A percentile compares a stretch with the other conserved stretches of the same genome.
These are phyloP conservation scores for Suhomyces bokatorum DNA, from an alignment of 1,139 yeast genomes.

Conservation along the genomic window DNA sequence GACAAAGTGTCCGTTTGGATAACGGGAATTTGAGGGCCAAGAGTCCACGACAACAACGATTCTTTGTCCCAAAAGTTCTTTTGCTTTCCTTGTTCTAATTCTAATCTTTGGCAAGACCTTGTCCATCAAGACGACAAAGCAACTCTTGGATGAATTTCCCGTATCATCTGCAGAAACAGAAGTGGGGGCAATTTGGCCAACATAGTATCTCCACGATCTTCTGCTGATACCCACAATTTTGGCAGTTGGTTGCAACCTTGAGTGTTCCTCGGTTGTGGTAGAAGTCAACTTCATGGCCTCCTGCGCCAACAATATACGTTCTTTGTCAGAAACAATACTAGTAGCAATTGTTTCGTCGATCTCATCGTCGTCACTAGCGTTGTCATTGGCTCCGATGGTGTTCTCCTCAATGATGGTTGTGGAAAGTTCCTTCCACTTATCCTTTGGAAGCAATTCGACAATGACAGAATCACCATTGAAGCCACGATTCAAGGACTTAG, in stretches of 20 bases:
- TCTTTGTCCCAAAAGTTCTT: slow-evolving; percentile 79
- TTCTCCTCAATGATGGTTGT: slow-evolving; percentile 77
- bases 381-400: slow-evolving; percentile 58
- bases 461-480: slow-evolving; percentile 91
- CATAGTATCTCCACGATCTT: slow-evolving; percentile 95
- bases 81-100: slow-evolving; percentile 84
- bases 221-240: slow-evolving; percentile 83
- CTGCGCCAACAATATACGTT: slow-evolving; percentile 70
- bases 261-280: slow-evolving; percentile 32
- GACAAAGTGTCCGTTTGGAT: slow-evolving; percentile 94
- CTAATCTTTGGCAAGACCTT: slow-evolving; percentile 82
- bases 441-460: slow-evolving; percentile 83
- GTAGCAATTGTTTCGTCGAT: slow-evolving; percentile 37
- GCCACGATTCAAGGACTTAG: slow-evolving; percentile 83
- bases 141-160: slow-evolving; percentile 67
- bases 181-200: slow-evolving; percentile 87
- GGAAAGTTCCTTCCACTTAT: slow-evolving; percentile 87
- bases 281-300: slow-evolving; percentile 67
- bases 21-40: slow-evolving; percentile 83
- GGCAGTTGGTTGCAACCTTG: slow-evolving; percentile 82
- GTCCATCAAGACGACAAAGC: slow-evolving; percentile 88
- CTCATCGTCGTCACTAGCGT: slow-evolving; percentile 55
- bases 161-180: slow-evolving; percentile 60
- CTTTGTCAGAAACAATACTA: slow-evolving; percentile 66
- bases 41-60: slow-evolving; percentile 90